Evolutionary conservation across 371 early-diverging fungal species (phyloP).

Genomic region (Apophysomyces sp.): DNA sequence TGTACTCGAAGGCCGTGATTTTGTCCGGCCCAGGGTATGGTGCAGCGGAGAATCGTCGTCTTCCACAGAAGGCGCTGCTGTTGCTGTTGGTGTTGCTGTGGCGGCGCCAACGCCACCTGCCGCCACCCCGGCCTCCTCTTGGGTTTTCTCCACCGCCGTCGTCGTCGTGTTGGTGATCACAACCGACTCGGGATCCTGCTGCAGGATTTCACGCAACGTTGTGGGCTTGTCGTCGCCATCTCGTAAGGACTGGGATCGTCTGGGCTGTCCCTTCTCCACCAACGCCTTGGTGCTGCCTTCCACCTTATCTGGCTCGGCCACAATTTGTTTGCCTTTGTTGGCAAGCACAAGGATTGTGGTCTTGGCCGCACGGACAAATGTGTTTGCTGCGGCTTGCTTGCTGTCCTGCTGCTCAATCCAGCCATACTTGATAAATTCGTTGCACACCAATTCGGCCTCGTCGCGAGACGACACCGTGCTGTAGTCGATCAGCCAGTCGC

Average conservation of each 20-base stretch:
- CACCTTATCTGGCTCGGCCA: slow-evolving; percentile 5
- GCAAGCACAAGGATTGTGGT: slow-evolving; percentile 15
- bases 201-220: slow-evolving; percentile 20
- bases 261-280: not conserved
- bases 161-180: not conserved
- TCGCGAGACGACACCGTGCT: slow-evolving; percentile 58
- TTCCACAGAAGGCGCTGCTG: not conserved
- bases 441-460: slow-evolving; percentile 57
- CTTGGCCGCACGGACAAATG: slow-evolving; percentile 10
- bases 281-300: not conserved
- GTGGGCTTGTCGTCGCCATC: slow-evolving; percentile 17
- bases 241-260: not conserved
- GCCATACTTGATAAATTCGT: slow-evolving; percentile 50
- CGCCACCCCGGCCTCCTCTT: not conserved
- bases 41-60: not conserved
- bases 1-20: slow-evolving; percentile 13
- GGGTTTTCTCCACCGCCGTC: slow-evolving; percentile 4
- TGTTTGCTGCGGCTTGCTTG: not conserved
- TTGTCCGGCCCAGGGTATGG: not conserved
- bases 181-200: slow-evolving; percentile 18
- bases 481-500: slow-evolving; percentile 64
- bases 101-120: not conserved
- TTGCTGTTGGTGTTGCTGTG: not conserved
- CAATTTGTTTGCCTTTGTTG: slow-evolving; percentile 23
- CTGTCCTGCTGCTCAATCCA: slow-evolving; percentile 52